phyloP scores from a whole-genome alignment of 495 filamentous ascomycete genomes.

The Penicilliopsis zonata region DNA sequence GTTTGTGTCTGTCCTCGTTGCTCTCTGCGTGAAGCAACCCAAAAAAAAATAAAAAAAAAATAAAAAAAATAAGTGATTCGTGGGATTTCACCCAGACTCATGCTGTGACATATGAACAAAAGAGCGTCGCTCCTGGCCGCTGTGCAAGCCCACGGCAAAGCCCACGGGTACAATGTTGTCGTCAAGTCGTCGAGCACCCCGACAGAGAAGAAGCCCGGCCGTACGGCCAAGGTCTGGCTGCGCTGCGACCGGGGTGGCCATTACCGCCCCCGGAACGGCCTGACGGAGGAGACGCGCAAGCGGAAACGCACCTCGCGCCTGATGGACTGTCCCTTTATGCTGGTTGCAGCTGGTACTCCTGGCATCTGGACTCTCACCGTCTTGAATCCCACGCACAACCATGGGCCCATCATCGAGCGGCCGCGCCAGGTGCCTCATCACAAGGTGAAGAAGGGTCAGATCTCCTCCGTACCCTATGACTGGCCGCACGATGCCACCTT shows the following conservation, averaged over 20 bases:
- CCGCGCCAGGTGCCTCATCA: constrained; percentile 28
- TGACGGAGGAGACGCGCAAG: constrained; percentile 37
- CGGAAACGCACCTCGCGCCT: constrained; percentile 32
- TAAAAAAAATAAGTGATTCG: too few relatives aligned
- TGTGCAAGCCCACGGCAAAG: constrained; percentile 33
- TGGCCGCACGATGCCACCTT: constrained; percentile 53
- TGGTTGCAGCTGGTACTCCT: constrained; percentile 31
- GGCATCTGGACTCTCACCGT: constrained; percentile 35
- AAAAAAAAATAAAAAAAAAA: too few relatives aligned
- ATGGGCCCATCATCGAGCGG: constrained; percentile 31
- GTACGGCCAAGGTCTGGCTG: constrained; percentile 35
- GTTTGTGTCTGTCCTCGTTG: constrained; percentile 7
- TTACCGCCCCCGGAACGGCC: constrained; percentile 36
- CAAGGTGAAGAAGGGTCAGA: constrained; percentile 33
- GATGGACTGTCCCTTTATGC: constrained; percentile 38
- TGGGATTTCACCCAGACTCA: background rate
- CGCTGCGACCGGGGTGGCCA: constrained; percentile 40
- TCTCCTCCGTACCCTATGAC: constrained; percentile 41
- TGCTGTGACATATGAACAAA: background rate
- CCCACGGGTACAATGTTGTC: constrained; percentile 35
- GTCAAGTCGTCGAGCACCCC: constrained; percentile 37
- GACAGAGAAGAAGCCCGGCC: constrained; percentile 35
- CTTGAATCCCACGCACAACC: constrained; percentile 32
- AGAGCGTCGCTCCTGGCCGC: constrained; percentile 27
- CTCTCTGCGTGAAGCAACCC: too few relatives aligned